Evolutionary conservation across 1,284 basidiomycete genomes (phyloP), one percentile per base, ranked within the genome.

Genomic region (Melampsora americana): DNA sequence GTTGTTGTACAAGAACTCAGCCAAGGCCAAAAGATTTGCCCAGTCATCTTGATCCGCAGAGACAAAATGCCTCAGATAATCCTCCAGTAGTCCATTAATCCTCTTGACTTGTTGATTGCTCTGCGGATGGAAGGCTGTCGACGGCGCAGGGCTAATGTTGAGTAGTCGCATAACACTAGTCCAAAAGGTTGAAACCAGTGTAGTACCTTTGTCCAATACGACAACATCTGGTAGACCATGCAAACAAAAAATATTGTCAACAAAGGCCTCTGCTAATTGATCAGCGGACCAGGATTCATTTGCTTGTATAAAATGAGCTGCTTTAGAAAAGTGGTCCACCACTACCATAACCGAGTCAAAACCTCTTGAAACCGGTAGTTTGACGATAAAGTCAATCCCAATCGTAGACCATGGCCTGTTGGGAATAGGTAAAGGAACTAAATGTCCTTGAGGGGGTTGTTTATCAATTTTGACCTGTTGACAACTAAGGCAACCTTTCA

Each of bases 1-100:
- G 59, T 83, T 81, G 78, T 83, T 84, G 69, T 81, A 79, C 0
- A 80, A 46, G 46, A 85, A 85, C 53, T 85, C 81, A 0, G 81
- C 79, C 0, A 78, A 56, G 1, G 78, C 69, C 9, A 83, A 67
- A 61, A 74, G 78, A 3, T 78, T 67, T 14, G 18, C 23, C 82
- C 80, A 83, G 61, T 80, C 69, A 30, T 78, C 56, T 44, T 78
- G 70, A 5, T 71, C 1, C 56, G 79, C 67, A 20, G 60, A 9
- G 28, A 35, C 50, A 67, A 77, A 81, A 46, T 28, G 32, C 2
- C 79, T 71, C n/a, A 80, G 67, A 39, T 72, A 78, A 72, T 26
- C 59, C 64, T 53, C 50, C 5, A 53, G 5, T 5, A 26, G 5
- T 3, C 4, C 20, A 14, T 53, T 53, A 14, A 5, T 53, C 4